Conservation (phyloP, 208 protist species). For the Angomonas deanei region DNA sequence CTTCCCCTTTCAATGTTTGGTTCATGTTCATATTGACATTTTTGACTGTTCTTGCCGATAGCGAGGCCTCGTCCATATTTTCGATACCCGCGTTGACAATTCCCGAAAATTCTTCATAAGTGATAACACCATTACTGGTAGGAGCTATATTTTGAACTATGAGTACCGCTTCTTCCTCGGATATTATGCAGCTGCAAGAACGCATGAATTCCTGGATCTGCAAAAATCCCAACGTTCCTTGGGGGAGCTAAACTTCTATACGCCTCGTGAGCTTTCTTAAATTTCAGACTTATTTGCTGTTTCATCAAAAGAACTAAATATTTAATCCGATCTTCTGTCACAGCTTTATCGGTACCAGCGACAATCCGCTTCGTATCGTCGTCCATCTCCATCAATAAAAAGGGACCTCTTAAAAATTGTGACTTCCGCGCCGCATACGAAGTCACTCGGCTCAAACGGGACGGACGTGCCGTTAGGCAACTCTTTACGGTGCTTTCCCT, state of each 20-base stretch:
- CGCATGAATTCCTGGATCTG: conserved; percentile 81
- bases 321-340: conserved; percentile 58
- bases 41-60: conserved; percentile 52
- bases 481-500: conserved; percentile 60
- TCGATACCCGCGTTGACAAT: conserved; percentile 61
- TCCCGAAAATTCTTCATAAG: conserved; percentile 69
- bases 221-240: conserved; percentile 69
- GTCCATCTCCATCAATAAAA: conserved; percentile 71
- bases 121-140: conserved; percentile 54
- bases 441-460: conserved; percentile 58
- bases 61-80: conserved; percentile 63
- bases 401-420: conserved; percentile 63
- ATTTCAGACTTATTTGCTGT: conserved; percentile 77
- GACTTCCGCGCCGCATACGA: conserved; percentile 68
- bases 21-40: conserved; percentile 62
- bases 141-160: conserved; percentile 73
- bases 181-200: conserved; percentile 77
- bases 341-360: conserved; percentile 49
- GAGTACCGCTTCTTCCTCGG: conserved; percentile 75
- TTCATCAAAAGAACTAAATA: conserved; percentile 70
- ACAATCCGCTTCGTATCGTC: conserved; percentile 61
- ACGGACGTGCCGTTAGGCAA: conserved; percentile 61
- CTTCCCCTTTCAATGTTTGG: conserved; percentile 32
- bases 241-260: conserved; percentile 63
- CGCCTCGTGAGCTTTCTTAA: conserved; percentile 63